Conservation (phyloP, 768 basidiomycete species). For the Rhodotorula babjevae region DNA sequence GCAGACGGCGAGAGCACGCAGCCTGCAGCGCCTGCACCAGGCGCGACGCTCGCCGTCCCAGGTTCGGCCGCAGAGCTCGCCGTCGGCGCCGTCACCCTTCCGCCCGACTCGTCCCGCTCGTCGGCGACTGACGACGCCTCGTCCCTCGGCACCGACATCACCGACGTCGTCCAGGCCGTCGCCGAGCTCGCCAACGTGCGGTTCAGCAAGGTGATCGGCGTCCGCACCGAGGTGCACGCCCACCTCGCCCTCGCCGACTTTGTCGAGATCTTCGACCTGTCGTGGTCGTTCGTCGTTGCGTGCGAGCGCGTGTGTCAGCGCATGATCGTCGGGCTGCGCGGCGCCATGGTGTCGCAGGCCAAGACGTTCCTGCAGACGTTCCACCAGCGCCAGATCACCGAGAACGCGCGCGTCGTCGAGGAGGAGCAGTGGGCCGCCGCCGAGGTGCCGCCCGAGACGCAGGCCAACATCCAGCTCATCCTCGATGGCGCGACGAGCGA, state of each 20-base stretch:
- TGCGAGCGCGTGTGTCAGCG: conserved; percentile 78
- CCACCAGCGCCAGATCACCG: conserved; percentile 72
- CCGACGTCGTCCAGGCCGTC: conserved; percentile 70
- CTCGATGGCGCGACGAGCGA: conserved; percentile 68
- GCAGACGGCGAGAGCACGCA: too few species aligned
- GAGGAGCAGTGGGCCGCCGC: conserved; percentile 89
- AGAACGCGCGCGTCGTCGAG: conserved; percentile 83
- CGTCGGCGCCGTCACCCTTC: background rate
- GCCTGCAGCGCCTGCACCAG: background rate
- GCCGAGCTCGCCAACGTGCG: conserved; percentile 81
- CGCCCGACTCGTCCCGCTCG: background rate
- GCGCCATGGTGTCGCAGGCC: conserved; percentile 78
- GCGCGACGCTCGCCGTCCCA: conserved; percentile 16
- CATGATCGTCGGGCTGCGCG: conserved; percentile 90
- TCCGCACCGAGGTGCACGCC: conserved; percentile 74
- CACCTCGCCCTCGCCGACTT: conserved; percentile 68
- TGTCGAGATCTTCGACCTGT: conserved; percentile 70
- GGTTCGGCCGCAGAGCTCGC: background rate
- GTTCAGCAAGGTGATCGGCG: conserved; percentile 68
- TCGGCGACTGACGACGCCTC: conserved; percentile 24
- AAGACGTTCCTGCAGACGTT: conserved; percentile 80
- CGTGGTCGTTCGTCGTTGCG: conserved; percentile 83
- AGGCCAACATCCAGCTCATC: conserved; percentile 67
- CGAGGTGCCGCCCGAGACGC: conserved; percentile 64
- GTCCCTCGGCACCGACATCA: conserved; percentile 57